Base-by-base conservation (phyloP, 805 yeast genomes). In the Wickerhamiella australiensis region DNA sequence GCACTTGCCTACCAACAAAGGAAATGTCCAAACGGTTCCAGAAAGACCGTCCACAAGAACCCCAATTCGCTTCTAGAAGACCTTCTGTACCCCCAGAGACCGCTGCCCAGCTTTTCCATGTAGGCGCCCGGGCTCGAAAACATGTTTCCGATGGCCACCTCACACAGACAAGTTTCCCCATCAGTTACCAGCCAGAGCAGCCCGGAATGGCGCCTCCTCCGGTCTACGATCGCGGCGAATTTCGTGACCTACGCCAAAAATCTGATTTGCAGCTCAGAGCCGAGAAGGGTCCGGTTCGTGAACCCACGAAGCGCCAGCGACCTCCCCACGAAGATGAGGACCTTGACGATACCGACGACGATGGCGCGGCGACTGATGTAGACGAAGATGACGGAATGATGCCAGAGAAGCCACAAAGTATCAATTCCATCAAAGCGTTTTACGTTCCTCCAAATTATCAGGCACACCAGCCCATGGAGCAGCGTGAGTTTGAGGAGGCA, bases 111-210 rank as follows among this genome's bases (percentile, higher is more conserved):
- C 61, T 64, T 5, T 52, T 56, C 2, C 49, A 52, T 5, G 58
- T 59, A 5, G 65, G 64, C 13, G 50, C 56, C 38, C 47, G 59
- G 3, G 62, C 57, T 1, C 60, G 67, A 11, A 58, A 57, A 38
- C 52, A 52, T 7, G 65, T 64, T 15, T 56, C 61, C 25, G 66
- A 64, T 13, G 67, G 67, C 20, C 62, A 64, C 47, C 43, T 49
- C 18, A 58, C 61, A 3, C 48, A 46, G 4, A 13, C 29, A 9
- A 26, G 42, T 17, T 25, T 15, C 23, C 36, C 35, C 23, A 31
- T 31, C 42, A 45, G 47, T 27, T 45, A 31, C 13, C 22, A 25
- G 25, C 47, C 40, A n/a, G 22, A 21, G 12, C 15, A 17, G 7
- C 27, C 29, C 3, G 33, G 13, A 13, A 11, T 11, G 20, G 31